Evolutionary conservation across 1,284 basidiomycete genomes (phyloP).

Genomic region (Schizophyllum amplum): DNA sequence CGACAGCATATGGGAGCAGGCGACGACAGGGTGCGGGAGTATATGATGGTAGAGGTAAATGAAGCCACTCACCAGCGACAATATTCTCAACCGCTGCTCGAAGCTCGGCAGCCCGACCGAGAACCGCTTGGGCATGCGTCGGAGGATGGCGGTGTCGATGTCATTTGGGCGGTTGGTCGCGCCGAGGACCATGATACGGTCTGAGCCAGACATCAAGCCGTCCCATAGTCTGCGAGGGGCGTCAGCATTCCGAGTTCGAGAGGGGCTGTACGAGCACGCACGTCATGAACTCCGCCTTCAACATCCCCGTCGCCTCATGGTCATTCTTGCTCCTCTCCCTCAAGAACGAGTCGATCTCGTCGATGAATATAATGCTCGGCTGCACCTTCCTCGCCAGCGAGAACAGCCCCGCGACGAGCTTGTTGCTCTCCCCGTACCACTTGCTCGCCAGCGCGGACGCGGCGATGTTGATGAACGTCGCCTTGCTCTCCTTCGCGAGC

Average conservation of each 20-base stretch:
- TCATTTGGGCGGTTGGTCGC: slow-evolving; percentile 95
- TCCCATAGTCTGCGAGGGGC: slow-evolving; percentile 87
- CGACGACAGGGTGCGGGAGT: background rate
- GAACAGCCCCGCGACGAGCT: slow-evolving; percentile 92
- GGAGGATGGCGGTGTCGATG: slow-evolving; percentile 92
- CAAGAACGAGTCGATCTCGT: slow-evolving; percentile 96
- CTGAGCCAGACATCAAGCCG: slow-evolving; percentile 77
- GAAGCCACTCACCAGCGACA: slow-evolving; percentile 58
- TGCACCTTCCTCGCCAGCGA: slow-evolving; percentile 75
- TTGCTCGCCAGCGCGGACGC: slow-evolving; percentile 79
- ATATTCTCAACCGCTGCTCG: slow-evolving; percentile 82
- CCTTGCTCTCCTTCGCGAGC: slow-evolving; percentile 92
- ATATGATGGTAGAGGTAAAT: background rate
- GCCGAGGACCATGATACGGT: slow-evolving; percentile 89
- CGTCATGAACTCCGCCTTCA: slow-evolving; percentile 99
- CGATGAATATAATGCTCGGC: slow-evolving; percentile 91
- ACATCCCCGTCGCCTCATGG: slow-evolving; percentile 98
- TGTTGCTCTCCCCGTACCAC: slow-evolving; percentile 99
- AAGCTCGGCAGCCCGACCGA: slow-evolving; percentile 77
- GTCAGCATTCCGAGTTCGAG: no score
- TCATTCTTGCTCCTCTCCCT: slow-evolving; percentile 83
- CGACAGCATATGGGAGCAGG: background rate
- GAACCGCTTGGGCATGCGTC: slow-evolving; percentile 98
- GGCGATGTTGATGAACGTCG: slow-evolving; percentile 92
- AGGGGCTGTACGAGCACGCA: slow-evolving; percentile 42